Evolutionary conservation across 805 yeast species (phyloP).

Genomic region (Zygosaccharomyces rouxii): DNA sequence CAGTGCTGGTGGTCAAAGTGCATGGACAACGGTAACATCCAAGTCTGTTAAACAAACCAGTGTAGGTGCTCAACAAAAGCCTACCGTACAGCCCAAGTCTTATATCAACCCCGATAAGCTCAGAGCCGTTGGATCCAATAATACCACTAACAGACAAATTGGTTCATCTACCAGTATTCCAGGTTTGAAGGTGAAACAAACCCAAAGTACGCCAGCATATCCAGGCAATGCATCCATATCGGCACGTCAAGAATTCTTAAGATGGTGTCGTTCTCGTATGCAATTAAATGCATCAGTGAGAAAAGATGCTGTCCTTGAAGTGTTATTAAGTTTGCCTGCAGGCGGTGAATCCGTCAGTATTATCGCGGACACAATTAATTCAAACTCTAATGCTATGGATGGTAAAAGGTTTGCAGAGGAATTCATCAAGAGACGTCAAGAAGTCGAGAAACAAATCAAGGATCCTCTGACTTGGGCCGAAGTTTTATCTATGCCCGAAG

Average conservation of each 20-base stretch:
- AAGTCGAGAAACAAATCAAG: constrained; percentile 53
- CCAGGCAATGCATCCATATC: constrained; percentile 37
- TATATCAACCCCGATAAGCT: constrained; percentile 35
- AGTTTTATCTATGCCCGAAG: constrained; percentile 48
- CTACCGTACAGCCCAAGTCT: constrained; percentile 21
- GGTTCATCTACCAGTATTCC: constrained; percentile 33
- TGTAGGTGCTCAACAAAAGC: constrained; percentile 16
- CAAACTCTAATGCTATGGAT: constrained; percentile 85
- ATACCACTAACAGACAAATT: constrained; percentile 15
- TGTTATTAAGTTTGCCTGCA: constrained; percentile 76
- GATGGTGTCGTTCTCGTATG: constrained; percentile 69
- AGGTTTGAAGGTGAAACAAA: constrained; percentile 20
- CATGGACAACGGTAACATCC: constrained; percentile 33
- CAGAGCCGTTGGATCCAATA: constrained; percentile 29
- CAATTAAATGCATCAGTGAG: constrained; percentile 71
- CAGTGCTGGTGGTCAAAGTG: constrained; percentile 9
- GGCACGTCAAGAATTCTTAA: constrained; percentile 56
- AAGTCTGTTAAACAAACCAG: constrained; percentile 25
- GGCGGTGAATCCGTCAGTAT: constrained; percentile 72
- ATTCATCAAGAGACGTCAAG: constrained; percentile 70
- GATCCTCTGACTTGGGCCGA: constrained; percentile 67
- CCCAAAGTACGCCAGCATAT: constrained; percentile 21
- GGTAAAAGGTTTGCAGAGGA: constrained; percentile 93
- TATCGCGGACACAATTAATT: constrained; percentile 87
- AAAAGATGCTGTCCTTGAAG: constrained; percentile 69